Evolutionary conservation across 192 early-diverging fungal species (phyloP).

Genomic region (Backusella mclennaniae): DNA sequence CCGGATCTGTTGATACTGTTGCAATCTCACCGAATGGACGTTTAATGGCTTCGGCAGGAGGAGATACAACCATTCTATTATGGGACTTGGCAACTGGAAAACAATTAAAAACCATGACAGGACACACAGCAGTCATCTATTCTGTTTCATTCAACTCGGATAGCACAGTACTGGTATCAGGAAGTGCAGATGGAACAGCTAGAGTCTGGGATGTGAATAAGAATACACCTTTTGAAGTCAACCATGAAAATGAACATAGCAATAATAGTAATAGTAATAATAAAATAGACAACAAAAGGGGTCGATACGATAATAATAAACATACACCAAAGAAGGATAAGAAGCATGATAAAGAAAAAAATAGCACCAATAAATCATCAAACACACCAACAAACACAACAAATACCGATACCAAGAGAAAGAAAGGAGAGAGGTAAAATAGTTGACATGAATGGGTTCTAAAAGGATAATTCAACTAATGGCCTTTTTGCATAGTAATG

Average conservation of each 20-base stretch:
- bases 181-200: constrained; percentile 86
- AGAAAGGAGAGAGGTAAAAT: constrained; percentile 39
- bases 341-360: constrained; percentile 14
- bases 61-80: constrained; percentile 74
- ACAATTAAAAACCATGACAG: constrained; percentile 77
- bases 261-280: not conserved
- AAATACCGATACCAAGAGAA: constrained; percentile 19
- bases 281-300: not conserved
- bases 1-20: constrained; percentile 78
- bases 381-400: not conserved
- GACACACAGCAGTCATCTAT: constrained; percentile 82
- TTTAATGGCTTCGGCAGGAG: constrained; percentile 85
- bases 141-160: constrained; percentile 86
- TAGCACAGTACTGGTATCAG: constrained; percentile 78
- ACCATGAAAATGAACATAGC: not conserved
- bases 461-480: not conserved
- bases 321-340: constrained; percentile 6
- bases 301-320: constrained; percentile 8
- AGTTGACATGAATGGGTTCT: too few species aligned
- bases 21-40: constrained; percentile 93
- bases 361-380: constrained; percentile 2
- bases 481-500: constrained; percentile 20
- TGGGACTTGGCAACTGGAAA: constrained; percentile 92
- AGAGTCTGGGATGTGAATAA: constrained; percentile 86
- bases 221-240: constrained; percentile 21